These are phyloP conservation scores for Entoloma clypeatum DNA, from an alignment of 1,284 basidiomycete species.

Conservation along the genomic window DNA sequence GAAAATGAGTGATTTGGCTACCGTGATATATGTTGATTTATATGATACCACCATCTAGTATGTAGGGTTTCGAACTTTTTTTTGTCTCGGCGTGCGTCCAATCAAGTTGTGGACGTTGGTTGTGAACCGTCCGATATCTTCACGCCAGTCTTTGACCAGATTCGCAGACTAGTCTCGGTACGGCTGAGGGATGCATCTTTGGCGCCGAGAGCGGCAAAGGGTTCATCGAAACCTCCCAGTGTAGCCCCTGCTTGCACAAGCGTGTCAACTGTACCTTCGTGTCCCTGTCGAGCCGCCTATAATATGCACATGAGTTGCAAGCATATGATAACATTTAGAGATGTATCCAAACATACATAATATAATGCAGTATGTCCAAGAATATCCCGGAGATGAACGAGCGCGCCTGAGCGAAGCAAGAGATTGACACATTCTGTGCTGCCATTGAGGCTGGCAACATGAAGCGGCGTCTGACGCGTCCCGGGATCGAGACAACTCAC, in stretches of 20 bases:
- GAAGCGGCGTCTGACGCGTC: conserved; percentile 74
- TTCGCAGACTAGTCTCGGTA: conserved; percentile 41
- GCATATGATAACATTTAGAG: neutral
- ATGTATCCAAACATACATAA: conserved; percentile 47
- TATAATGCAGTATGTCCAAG: conserved; percentile 82
- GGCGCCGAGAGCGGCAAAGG: conserved; percentile 50
- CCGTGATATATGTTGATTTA: no score
- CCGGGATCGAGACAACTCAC: conserved; percentile 67
- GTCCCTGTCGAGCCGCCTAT: conserved; percentile 67
- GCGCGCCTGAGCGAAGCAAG: conserved; percentile 73
- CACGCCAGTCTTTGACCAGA: conserved; percentile 48
- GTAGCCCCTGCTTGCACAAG: conserved; percentile 76
- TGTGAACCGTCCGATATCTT: conserved; percentile 2
- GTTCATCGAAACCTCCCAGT: conserved; percentile 63
- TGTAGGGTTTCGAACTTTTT: no score
- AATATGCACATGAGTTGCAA: conserved; percentile 6
- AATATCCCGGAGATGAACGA: conserved; percentile 80
- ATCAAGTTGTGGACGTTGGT: no score
- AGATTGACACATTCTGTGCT: conserved; percentile 49
- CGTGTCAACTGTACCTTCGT: conserved; percentile 57
- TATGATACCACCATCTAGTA: no score
- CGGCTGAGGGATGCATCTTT: conserved; percentile 42
- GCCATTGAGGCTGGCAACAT: conserved; percentile 76
- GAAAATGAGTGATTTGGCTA: conserved; percentile 7
- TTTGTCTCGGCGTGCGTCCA: no score